A percentile compares a stretch with the other conserved stretches of the same genome.
phyloP scores from a whole-genome alignment of 2,329 filamentous ascomycete genomes.

The Pezicula radicicola region DNA sequence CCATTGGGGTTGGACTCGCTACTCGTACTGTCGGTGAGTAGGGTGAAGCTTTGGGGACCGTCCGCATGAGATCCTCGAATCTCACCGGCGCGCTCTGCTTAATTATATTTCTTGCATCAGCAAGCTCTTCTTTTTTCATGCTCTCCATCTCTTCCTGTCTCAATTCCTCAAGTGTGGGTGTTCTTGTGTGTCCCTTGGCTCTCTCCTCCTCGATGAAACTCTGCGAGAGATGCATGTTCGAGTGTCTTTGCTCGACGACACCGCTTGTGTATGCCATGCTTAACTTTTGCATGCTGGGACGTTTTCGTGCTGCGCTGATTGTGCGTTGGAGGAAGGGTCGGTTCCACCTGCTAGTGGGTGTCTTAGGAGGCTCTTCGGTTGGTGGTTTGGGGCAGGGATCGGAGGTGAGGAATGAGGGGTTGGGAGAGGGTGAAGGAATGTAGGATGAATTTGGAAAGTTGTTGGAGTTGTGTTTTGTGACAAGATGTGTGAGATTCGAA shows the following conservation, averaged over 20 bases:
- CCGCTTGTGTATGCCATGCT: constrained; percentile 9
- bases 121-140: background rate
- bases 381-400: background rate
- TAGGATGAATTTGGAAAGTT: background rate
- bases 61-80: too few species aligned
- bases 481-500: background rate
- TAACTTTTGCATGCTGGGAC: constrained; percentile 18
- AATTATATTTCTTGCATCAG: too few species aligned
- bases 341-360: background rate
- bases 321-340: constrained; percentile 8
- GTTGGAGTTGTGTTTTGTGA: background rate
- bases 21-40: too few species aligned
- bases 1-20: too few species aligned
- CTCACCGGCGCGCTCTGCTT: too few species aligned
- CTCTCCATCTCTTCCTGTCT: background rate
- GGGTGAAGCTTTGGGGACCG: too few species aligned
- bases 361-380: background rate
- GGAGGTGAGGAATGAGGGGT: background rate
- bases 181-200: background rate
- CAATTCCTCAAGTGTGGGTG: constrained; percentile 1
- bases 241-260: background rate
- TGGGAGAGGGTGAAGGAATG: background rate
- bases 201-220: background rate
- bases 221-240: background rate
- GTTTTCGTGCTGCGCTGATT: constrained; percentile 13